Evolutionary conservation across 202 grass and related monocot genomes (phyloP).

Genomic region (Panicum hallii): DNA sequence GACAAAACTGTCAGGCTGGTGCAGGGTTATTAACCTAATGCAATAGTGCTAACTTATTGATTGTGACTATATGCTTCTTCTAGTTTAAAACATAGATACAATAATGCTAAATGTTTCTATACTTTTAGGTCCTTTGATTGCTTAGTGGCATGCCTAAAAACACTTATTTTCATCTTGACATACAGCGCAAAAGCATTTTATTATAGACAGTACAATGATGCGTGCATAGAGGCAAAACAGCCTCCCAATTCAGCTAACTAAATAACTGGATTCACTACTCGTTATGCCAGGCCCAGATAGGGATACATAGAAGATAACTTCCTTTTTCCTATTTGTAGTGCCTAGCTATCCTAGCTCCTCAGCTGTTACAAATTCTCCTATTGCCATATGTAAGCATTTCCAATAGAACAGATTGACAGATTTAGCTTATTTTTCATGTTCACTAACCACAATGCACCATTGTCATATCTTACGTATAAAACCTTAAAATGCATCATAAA

Average conservation of each 20-base stretch:
- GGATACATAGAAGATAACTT: neutral
- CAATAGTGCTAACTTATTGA: neutral
- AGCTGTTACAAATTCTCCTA: neutral
- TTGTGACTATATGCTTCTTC: neutral
- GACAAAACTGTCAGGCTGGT: neutral
- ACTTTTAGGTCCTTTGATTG: neutral
- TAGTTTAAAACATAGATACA: neutral
- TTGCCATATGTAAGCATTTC: neutral
- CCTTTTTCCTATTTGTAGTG: neutral
- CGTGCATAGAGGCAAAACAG: neutral
- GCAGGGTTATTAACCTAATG: neutral
- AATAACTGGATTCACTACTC: neutral
- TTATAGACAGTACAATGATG: neutral
- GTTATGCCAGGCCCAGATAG: no score
- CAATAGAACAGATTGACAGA: neutral
- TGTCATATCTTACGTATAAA: neutral
- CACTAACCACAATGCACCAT: neutral
- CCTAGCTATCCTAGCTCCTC: constrained; percentile 3
- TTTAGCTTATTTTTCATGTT: neutral
- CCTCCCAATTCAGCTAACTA: neutral
- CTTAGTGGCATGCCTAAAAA: neutral
- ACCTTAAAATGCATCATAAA: neutral
- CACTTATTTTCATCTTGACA: neutral
- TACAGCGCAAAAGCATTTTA: neutral
- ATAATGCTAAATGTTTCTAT: neutral